phyloP scores from a whole-genome alignment of 768 basidiomycete species.

The Galerina sulciceps region DNA sequence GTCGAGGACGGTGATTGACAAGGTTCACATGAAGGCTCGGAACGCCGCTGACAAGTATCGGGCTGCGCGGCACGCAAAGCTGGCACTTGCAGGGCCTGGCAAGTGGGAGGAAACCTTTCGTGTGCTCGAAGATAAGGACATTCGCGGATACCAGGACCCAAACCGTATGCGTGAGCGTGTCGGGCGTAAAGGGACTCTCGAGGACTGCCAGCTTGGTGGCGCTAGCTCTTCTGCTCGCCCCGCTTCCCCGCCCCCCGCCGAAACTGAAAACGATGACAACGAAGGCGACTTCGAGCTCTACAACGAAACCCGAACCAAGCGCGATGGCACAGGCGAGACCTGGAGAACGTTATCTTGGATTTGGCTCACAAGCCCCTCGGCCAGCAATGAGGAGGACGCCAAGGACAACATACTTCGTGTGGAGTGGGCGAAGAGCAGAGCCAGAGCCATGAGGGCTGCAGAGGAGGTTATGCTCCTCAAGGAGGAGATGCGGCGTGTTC shows the following conservation, averaged over 20 bases:
- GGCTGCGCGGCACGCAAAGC: constrained; percentile 6
- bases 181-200: neutral
- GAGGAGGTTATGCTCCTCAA: constrained; percentile 7
- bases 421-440: constrained; percentile 2
- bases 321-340: neutral
- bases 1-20: constrained; percentile 1
- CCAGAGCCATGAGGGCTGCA: neutral
- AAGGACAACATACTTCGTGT: neutral
- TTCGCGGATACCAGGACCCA: constrained; percentile 15
- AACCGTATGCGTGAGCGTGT: neutral
- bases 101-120: constrained; percentile 13
- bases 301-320: neutral
- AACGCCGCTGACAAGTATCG: constrained; percentile 6
- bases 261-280: neutral
- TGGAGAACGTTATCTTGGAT: constrained; percentile 8
- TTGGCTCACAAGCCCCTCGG: neutral
- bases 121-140: constrained; percentile 10
- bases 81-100: constrained; percentile 4
- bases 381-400: neutral
- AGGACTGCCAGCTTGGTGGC: neutral
- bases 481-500: constrained; percentile 6
- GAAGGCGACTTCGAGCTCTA: neutral
- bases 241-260: too few species aligned
- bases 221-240: neutral
- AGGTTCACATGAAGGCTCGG: constrained; percentile 8